Base-by-base conservation (phyloP, 805 yeast species). In the Blastobotrys mokoenaii region DNA sequence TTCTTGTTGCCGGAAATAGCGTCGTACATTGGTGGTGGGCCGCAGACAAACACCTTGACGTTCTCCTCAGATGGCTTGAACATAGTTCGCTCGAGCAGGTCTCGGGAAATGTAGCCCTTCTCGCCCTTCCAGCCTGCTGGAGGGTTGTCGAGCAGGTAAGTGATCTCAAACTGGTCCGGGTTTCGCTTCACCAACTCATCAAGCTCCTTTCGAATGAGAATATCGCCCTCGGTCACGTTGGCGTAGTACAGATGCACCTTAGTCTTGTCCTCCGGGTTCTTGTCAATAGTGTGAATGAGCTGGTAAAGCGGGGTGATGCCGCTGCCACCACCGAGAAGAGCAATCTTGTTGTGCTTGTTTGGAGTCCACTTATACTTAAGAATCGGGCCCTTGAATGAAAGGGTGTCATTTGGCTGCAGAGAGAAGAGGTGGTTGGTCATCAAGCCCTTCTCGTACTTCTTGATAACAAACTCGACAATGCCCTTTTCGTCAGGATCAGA, bases 231-330 rank as follows among this genome's bases (percentile, higher is more conserved):
- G 46, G 88, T 69, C 67, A 79, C 71, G 65, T 79, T 79, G 59
- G 96, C 97, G 70, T 84, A 90, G 63, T 77, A 71, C 56, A 93
- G 72, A 51, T 80, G 74, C 52, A 93, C 80, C 74, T 87, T 82
- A 60, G 98, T 93, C 66, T 86, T 82, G 70, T 93, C 97, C 39
- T 68, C 70, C 46, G 95, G 89, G 73, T 89, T 79, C 62, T 74
- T 72, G 60, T 84, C 73, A 62, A 90, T 76, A 63, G 78, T 80
- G 59, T 79, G 82, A 51, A 86, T 65, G 64, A 93, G 69, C 73
- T 93, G 98, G 74, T 76, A 89, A 67, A 93, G 74, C 49, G 98
- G 98, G 40, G 97, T 86, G 65, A 93, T 89, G 68, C 97, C 97
- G 43, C 95, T 75, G 62, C 98, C 98, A 61, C 95, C 98, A 58